A percentile compares a stretch with the other conserved stretches of the same genome.
Evolutionary conservation across 73 alveolate genomes (phyloP).

Genomic region (Tetrahymena elliotti): DNA sequence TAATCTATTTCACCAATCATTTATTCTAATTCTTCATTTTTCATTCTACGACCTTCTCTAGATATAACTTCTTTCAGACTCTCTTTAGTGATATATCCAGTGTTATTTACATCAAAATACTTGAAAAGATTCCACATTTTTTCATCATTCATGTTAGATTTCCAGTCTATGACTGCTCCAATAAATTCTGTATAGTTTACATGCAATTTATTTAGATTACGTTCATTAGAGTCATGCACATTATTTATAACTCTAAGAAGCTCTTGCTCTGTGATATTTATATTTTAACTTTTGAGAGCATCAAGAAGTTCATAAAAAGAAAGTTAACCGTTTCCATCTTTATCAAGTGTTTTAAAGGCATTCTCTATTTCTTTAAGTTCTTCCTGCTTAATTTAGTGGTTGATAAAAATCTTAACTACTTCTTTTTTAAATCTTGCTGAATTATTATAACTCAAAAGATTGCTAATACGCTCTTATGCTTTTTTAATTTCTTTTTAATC

Average conservation of each 20-base stretch:
- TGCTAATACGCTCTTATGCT: not conserved
- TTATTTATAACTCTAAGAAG: not conserved
- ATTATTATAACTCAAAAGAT: not conserved
- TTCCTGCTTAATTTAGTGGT: not conserved
- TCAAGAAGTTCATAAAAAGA: not conserved
- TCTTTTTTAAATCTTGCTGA: not conserved
- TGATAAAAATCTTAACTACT: not conserved
- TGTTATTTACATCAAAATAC: slow-evolving; percentile 47
- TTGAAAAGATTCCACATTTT: slow-evolving; percentile 45
- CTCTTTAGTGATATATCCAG: slow-evolving; percentile 48
- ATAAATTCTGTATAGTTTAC: slow-evolving; percentile 56
- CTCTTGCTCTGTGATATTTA: not conserved
- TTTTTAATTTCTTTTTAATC: not conserved
- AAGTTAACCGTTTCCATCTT: not conserved
- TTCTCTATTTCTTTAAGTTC: not conserved
- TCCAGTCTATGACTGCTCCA: slow-evolving; percentile 45
- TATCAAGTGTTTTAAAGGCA: not conserved
- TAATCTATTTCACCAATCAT: slow-evolving; percentile 43
- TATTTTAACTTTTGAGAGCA: not conserved
- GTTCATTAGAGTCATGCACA: not conserved
- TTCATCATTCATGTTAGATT: slow-evolving; percentile 22
- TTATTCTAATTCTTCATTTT: slow-evolving; percentile 21
- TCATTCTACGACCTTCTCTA: slow-evolving; percentile 46
- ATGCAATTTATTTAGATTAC: not conserved
- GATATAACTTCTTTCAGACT: slow-evolving; percentile 48